Evolutionary conservation across 2,329 filamentous ascomycete species (phyloP), one percentile per base, ranked within the genome.

Genomic region (Penicillium psychrosexuale): DNA sequence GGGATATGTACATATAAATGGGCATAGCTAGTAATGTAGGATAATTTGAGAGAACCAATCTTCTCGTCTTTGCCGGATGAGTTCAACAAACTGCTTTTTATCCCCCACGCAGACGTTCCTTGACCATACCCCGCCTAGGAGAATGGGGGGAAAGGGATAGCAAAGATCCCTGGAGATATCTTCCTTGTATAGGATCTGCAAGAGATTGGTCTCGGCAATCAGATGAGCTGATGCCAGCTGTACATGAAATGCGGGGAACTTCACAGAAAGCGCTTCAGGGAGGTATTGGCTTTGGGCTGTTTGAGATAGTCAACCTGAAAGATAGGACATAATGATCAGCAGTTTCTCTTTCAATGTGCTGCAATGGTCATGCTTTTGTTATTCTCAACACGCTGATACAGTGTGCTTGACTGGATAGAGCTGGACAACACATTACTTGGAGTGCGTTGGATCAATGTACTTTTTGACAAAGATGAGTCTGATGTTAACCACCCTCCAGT

Each of bases 171-270:
- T 45, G 27, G 28, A 36, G 9, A 8, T 5, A 13, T 36, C 31
- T 48, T n/a, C 43, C 44, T 17, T 19, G 24, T 45, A 30, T 48
- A 39, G 2, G 22, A 12, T 3, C 15, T 24, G 45, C 12, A 53
- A 28, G n/a, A 22, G 22, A n/a, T 15, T 27, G n/a, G 17, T 36
- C 40, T 36, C 27, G 40, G 33, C 31, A 28, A 12, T 38, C 15
- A 43, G 30, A 33, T 24, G 22, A 31, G 30, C 28, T 47, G 27
- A 30, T 17, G n/a, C 37, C 13, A 37, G n/a, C 30, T 12, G n/a
- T 49, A 19, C 30, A 36, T 34, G 19, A 19, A 49, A 37, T 53
- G 51, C 51, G 51, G 51, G 51, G 51, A 49, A 40, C 5, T 30
- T 19, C 9, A 24, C 17, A 34, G n/a, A 34, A 30, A 36, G 11